Percentiles rank a stretch among this genome's conserved stretches.
phyloP scores from a whole-genome alignment of 306 rosid species.

The Alnus glutinosa region DNA sequence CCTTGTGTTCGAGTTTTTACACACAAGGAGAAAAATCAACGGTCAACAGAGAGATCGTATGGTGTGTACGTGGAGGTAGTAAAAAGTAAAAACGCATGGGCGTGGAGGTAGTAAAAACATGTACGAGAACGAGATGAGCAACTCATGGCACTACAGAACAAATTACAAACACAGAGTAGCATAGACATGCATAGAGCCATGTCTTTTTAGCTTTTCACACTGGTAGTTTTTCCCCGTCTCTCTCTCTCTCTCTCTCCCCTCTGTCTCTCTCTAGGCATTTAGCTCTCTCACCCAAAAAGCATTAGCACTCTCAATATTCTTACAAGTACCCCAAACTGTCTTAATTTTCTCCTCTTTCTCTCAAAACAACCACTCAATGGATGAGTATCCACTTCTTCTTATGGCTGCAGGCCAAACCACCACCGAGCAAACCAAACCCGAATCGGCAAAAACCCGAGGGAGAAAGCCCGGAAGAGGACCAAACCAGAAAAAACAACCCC shows the following conservation, averaged over 20 bases:
- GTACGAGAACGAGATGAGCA: slow-evolving; percentile 17
- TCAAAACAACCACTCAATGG: slow-evolving; percentile 24
- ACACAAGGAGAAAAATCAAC: background rate
- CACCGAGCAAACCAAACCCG: slow-evolving; percentile 23
- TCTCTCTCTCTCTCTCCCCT: slow-evolving; percentile 24
- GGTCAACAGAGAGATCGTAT: background rate
- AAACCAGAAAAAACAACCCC: slow-evolving; percentile 52
- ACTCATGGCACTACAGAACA: background rate
- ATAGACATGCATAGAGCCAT: slow-evolving; percentile 25
- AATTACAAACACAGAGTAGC: slow-evolving; percentile 13
- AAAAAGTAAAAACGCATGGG: too few relatives aligned
- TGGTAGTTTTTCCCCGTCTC: slow-evolving; percentile 23
- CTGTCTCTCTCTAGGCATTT: slow-evolving; percentile 14
- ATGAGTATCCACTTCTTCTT: slow-evolving; percentile 27
- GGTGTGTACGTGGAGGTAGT: background rate
- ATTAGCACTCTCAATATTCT: too few relatives aligned
- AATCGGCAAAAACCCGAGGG: slow-evolving; percentile 30
- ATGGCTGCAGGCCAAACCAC: slow-evolving; percentile 42
- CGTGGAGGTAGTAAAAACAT: background rate
- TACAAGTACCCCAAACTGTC: too few relatives aligned
- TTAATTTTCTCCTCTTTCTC: too few relatives aligned
- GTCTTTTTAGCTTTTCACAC: slow-evolving; percentile 47
- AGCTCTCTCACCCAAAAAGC: too few relatives aligned
- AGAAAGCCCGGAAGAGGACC: slow-evolving; percentile 38
- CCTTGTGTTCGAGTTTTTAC: background rate